Conservation (phyloP, 2,329 filamentous ascomycete species). For the Cercospora sp. region DNA sequence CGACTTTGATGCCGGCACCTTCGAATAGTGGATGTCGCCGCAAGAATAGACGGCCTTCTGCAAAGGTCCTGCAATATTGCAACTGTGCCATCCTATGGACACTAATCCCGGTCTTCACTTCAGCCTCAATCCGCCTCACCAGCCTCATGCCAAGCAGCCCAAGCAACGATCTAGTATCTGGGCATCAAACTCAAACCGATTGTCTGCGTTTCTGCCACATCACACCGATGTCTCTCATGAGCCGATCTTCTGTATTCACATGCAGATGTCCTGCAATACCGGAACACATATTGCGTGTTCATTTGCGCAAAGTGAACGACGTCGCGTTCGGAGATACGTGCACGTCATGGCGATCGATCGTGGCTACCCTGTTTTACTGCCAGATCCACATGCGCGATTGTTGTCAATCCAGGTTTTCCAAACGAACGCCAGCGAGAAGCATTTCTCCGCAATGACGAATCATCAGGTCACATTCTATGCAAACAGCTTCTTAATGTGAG, state of each 20-base stretch:
- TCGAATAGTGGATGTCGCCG: neutral
- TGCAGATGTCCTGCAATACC: neutral
- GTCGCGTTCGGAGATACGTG: neutral
- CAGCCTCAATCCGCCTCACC: neutral
- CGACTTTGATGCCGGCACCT: neutral
- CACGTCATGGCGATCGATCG: slow-evolving; percentile 4
- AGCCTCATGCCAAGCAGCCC: slow-evolving; percentile 1
- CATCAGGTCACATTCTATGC: neutral
- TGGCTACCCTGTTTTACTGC: neutral
- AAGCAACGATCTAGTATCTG: neutral
- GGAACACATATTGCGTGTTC: neutral
- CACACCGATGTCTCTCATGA: neutral
- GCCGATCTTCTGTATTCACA: too few species aligned
- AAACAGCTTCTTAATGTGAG: neutral
- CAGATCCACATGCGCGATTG: neutral
- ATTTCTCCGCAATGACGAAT: neutral
- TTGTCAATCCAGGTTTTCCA: neutral
- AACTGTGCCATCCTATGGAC: neutral
- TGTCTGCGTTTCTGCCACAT: too few species aligned
- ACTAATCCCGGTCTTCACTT: neutral
- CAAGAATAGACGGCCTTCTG: too few species aligned
- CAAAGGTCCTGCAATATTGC: neutral
- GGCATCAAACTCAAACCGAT: slow-evolving; percentile 1
- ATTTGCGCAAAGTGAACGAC: neutral
- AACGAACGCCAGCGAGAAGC: neutral